Conservation (phyloP, 1,284 basidiomycete genomes). For the Cutaneotrichosporon cyanovorans region DNA sequence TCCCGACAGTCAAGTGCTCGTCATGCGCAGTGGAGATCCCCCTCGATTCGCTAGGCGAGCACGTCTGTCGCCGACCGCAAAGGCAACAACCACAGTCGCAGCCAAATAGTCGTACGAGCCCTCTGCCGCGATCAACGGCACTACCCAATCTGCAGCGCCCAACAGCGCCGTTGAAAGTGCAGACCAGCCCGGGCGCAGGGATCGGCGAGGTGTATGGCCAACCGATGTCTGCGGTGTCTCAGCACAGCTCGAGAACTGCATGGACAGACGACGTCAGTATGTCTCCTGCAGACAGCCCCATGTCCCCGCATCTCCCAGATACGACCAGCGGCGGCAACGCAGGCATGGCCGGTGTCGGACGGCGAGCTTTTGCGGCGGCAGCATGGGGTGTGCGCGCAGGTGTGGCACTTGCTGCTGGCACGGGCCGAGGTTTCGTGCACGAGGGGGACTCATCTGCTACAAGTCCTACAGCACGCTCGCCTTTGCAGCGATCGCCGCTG, state of each 20-base stretch:
- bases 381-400: slow-evolving; percentile 49
- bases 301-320: slow-evolving; percentile 47
- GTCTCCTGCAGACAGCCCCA: slow-evolving; percentile 6
- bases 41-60: slow-evolving; percentile 62
- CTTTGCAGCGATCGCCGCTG: too few species aligned
- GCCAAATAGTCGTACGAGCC: background rate
- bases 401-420: slow-evolving; percentile 22
- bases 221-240: slow-evolving; percentile 8
- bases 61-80: slow-evolving; percentile 49
- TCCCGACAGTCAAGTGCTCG: slow-evolving; percentile 76
- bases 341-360: slow-evolving; percentile 82
- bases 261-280: too few species aligned
- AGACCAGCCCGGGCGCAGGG: too few species aligned
- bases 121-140: background rate
- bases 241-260: background rate
- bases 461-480: too few species aligned
- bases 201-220: too few species aligned
- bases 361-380: slow-evolving; percentile 73
- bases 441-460: background rate
- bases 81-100: background rate
- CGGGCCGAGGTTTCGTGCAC: slow-evolving; percentile 2
- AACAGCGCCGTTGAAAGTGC: too few species aligned
- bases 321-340: slow-evolving; percentile 69
- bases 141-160: too few species aligned
- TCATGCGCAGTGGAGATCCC: slow-evolving; percentile 62